phyloP scores from a whole-genome alignment of 106 monocot genomes.

The Dactylorhiza incarnata region DNA sequence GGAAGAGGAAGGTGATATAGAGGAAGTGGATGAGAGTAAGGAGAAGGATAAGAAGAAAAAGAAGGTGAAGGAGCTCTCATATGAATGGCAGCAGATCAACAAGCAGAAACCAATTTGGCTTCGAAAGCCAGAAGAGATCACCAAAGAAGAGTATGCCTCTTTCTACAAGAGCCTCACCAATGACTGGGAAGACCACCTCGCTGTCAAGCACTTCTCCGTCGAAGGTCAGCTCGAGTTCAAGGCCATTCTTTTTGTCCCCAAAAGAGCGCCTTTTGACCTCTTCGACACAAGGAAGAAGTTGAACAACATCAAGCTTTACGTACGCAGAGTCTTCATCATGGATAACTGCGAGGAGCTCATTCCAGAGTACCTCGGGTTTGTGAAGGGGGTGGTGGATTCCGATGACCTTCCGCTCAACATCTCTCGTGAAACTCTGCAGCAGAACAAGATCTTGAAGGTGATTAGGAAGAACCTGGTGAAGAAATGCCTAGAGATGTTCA shows the following conservation, averaged over 20 bases:
- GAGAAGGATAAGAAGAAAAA: conserved; percentile 26
- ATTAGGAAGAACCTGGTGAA: conserved; percentile 37
- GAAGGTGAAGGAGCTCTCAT: conserved; percentile 31
- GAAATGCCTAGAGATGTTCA: conserved; percentile 37
- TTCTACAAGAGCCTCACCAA: conserved; percentile 52
- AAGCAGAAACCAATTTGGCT: conserved; percentile 51
- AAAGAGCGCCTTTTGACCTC: conserved; percentile 38
- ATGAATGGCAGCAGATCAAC: conserved; percentile 34
- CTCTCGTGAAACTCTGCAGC: conserved; percentile 37
- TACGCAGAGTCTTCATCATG: conserved; percentile 43
- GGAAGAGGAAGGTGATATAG: conserved; percentile 25
- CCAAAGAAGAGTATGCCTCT: conserved; percentile 41
- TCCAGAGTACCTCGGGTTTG: conserved; percentile 36
- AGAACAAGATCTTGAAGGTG: conserved; percentile 41
- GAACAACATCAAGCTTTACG: conserved; percentile 44
- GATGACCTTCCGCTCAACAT: conserved; percentile 47
- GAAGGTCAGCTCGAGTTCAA: conserved; percentile 47
- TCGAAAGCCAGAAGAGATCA: conserved; percentile 41
- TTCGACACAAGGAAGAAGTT: conserved; percentile 39
- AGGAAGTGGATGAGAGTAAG: conserved; percentile 25
- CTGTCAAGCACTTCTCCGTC: conserved; percentile 42
- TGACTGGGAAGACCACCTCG: conserved; percentile 39
- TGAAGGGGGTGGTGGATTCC: conserved; percentile 44
- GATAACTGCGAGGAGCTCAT: conserved; percentile 46
- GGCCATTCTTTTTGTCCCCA: conserved; percentile 37